A percentile compares a stretch with the other conserved stretches of the same genome.
phyloP scores from a whole-genome alignment of 169 alveolate species.

The Plasmodium knowlesi region DNA sequence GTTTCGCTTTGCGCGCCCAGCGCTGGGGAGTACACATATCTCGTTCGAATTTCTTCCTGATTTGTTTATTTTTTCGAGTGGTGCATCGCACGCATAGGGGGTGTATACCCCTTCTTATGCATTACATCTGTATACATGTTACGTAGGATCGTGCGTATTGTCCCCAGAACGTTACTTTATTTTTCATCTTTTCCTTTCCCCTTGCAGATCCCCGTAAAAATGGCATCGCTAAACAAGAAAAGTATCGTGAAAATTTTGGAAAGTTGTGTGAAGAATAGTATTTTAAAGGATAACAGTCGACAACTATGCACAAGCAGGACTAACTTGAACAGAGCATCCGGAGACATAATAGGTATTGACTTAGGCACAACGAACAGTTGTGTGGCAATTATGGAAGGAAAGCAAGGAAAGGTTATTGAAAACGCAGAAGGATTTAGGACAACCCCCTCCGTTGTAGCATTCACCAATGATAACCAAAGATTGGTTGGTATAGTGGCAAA shows the following conservation, averaged over 20 bases:
- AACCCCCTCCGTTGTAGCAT: constrained; percentile 99
- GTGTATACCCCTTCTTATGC: not conserved
- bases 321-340: constrained; percentile 80
- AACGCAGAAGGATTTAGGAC: constrained; percentile 97
- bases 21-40: not conserved
- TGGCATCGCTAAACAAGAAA: constrained; percentile 44
- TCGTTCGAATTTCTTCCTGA: not conserved
- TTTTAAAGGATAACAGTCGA: constrained; percentile 24
- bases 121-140: not conserved
- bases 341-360: constrained; percentile 98
- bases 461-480: constrained; percentile 96
- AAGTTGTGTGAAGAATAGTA: constrained; percentile 55
- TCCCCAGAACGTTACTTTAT: not conserved
- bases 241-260: constrained; percentile 30
- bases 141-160: not conserved
- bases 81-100: not conserved
- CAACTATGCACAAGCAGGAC: constrained; percentile 45
- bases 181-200: constrained; percentile 14
- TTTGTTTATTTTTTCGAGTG: not conserved
- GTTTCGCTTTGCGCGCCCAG: not conserved
- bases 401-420: constrained; percentile 96
- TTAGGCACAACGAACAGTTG: constrained; percentile 99
- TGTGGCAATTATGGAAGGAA: constrained; percentile 98
- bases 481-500: constrained; percentile 97
- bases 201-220: not conserved